Evolutionary conservation across 108 stramenopile species (phyloP), one percentile per base, ranked within the genome.

Genomic region (Skeletonema costatum): DNA sequence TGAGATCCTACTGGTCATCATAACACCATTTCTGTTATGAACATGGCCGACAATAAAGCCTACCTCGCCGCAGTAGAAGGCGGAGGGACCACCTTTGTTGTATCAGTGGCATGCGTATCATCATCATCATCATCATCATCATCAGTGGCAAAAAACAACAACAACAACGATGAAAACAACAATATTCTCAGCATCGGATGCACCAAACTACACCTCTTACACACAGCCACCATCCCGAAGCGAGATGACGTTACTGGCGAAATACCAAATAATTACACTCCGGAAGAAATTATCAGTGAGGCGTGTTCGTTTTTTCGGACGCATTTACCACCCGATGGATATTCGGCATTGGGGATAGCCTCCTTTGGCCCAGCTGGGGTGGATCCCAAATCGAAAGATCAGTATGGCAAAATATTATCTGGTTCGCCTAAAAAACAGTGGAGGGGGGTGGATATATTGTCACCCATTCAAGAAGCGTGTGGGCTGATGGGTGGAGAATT

Each of bases 311-410:
- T 94, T 68, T 84, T 94, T 42, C 13, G 33, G 19, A 11, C 39
- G 9, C 74, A 88, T 74, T 70, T 82, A 30, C 87, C 50, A 11
- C 14, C 33, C 2, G 35, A 64, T 44, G 81, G 81, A 8, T 97
- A 94, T 71, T 73, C 83, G 30, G 85, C 94, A 17, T 63, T 99
- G 63, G 98, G 98, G 33, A 87, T 99, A 69, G 97, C 96, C 31
- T 93, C 90, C 53, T 99, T 99, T 77, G 98, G 98, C 21, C 97
- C 97, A 4, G 75, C 93, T 10, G 97, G 97, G 25, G 82, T 95
- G 10, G 74, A 84, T 50, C 73, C 76, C 10, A 35, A 59, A 11
- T 14, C 72, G 11, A 59, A 44, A 19, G 12, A 21, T 31, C 53
- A 84, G n/a, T 98, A 97, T 71, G 98, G 98, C 10, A 72, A 71